Base-by-base conservation (phyloP, 208 protist genomes). In the Trypanosoma cruzi region DNA sequence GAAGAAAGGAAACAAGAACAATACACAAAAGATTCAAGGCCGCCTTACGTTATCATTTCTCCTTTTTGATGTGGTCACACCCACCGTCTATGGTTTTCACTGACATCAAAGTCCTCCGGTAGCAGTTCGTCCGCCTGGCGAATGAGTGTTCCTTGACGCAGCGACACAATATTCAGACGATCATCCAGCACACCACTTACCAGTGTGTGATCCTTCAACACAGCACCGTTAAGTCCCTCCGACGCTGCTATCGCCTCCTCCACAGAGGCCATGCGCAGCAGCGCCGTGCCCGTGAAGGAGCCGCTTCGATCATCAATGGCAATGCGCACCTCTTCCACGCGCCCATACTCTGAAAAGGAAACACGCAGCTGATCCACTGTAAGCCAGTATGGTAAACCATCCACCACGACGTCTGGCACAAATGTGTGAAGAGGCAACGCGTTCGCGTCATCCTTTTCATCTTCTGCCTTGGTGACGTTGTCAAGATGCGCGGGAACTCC, bases 381-480 rank as follows among this genome's bases (percentile, higher is more conserved):
- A 28, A 82, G 74, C 83, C 86, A 94, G 68, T 93, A 94, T 20
- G 90, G 90, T 28, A 96, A 81, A 14, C 85, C 87, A 68, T 91
- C 86, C 20, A 96, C 71, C 34, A 96, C 53, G 0, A 96, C 57
- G 62, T 96, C 88, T 0, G 91, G 88, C 28, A 96, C 82, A 74
- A 93, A 94, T 24, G 68, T 36, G 8, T 58, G 59, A 20, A 55
- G 32, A 22, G 49, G 26, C 18, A 63, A 53, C n/a, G 22, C n/a
- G 4, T 10, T 48, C 11, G 28, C 53, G 20, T 60, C 68, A n/a
- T 53, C 55, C 34, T 49, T 49, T 22, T 46, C 49, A 18, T 11
- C 64, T n/a, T 32, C 55, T 36, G 52, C 53, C 6, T 44, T n/a
- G 7, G 50, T 40, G 60, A 24, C n/a, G 7, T 28, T 53, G 8